Evolutionary conservation across 78 protist species (phyloP).

Genomic region (Cavenderia fasciculata): DNA sequence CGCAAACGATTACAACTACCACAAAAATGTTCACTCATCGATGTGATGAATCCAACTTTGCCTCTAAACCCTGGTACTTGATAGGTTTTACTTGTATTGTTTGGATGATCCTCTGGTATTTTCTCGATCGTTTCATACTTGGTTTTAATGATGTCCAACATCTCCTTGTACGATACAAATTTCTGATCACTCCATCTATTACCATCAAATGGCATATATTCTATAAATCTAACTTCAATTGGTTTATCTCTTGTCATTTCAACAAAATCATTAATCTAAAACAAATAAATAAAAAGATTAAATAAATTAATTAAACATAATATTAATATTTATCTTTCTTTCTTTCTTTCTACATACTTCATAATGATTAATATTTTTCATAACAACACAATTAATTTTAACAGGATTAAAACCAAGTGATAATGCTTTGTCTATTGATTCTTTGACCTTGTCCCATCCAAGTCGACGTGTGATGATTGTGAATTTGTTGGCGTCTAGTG

Average conservation of each 20-base stretch:
- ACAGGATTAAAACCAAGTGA: conserved; percentile 21
- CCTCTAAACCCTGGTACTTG: conserved; percentile 79
- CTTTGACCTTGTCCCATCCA: conserved; percentile 78
- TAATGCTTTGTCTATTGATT: conserved; percentile 66
- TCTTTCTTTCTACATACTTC: conserved; percentile 43
- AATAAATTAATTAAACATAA: neutral
- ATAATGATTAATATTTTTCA: conserved; percentile 89
- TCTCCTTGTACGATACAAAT: conserved; percentile 80
- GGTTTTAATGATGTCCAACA: conserved; percentile 45
- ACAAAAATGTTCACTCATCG: conserved; percentile 95
- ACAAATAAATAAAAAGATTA: neutral
- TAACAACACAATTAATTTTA: conserved; percentile 91
- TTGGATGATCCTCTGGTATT: conserved; percentile 28
- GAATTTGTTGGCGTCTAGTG: conserved; percentile 79
- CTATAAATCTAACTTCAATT: conserved; percentile 92
- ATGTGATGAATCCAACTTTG: conserved; percentile 89
- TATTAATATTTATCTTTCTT: neutral
- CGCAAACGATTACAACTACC: conserved; percentile 93
- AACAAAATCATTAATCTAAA: conserved; percentile 78
- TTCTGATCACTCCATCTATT: conserved; percentile 86
- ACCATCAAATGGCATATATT: conserved; percentile 95
- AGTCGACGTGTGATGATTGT: conserved; percentile 83
- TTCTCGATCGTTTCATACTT: conserved; percentile 17
- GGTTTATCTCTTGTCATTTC: conserved; percentile 58
- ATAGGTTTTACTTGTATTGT: conserved; percentile 85